Evolutionary conservation across 2,329 filamentous ascomycete species (phyloP).

Genomic region (Botrytis pseudocinerea): DNA sequence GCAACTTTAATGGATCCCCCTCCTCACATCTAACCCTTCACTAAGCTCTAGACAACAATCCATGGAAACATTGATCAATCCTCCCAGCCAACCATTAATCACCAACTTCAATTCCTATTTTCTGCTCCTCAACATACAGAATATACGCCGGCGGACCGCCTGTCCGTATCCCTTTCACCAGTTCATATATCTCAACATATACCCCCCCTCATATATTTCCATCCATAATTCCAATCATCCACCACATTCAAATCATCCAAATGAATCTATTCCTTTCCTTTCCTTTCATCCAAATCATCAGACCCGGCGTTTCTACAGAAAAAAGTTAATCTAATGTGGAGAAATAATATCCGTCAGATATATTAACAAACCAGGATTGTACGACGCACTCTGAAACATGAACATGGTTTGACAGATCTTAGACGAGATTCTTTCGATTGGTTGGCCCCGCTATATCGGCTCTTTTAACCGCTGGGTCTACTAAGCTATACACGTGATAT

Average conservation of each 20-base stretch:
- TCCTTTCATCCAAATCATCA: background rate
- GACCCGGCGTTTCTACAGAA: too few relatives aligned
- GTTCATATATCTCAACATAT: background rate
- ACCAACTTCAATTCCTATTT: background rate
- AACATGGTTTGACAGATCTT: conserved; percentile 6
- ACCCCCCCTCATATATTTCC: background rate
- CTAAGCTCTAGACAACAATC: background rate
- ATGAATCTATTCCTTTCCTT: background rate
- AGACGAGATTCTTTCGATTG: background rate
- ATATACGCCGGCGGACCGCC: conserved; percentile 7
- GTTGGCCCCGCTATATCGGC: background rate
- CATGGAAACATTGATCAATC: background rate
- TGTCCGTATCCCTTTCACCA: background rate
- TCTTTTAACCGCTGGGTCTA: background rate
- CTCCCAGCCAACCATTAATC: background rate
- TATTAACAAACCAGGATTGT: conserved; percentile 5
- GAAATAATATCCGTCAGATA: conserved; percentile 20
- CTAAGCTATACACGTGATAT: background rate
- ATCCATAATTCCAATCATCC: background rate
- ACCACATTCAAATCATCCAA: background rate
- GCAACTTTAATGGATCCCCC: background rate
- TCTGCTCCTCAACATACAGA: background rate
- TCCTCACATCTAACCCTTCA: background rate
- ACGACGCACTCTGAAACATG: conserved; percentile 5
- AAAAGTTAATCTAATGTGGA: conserved; percentile 15